Base-by-base conservation (phyloP, 176 grass and related monocot species). In the Rhynchospora tenuis region DNA sequence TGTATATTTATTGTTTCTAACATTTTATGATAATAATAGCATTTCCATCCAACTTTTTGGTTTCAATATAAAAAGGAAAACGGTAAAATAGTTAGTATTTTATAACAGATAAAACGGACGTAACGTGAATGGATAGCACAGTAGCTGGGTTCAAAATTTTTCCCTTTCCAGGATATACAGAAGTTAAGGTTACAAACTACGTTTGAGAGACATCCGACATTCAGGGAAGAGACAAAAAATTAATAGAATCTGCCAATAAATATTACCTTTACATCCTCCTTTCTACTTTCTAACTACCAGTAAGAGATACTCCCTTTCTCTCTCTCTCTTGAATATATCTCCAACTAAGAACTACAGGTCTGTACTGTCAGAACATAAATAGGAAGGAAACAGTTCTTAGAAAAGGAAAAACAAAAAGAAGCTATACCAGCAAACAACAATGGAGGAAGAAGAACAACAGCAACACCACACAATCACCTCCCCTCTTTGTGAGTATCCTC, bases 401-500 rank as follows among this genome's bases (percentile, higher is more conserved):
- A 58, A 80, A 73, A 80, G 7, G 14, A 54, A 52, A 15, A 16
- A 27, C 7, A 45, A 51, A 15, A 29, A 11, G 47, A 54, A 50
- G 9, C 46, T 23, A 73, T 16, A 33, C 3, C 47, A 75, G 28
- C 72, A 75, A 54, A 22, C 46, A 75, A 54, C 72, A 75, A 75
- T 75, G 72, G 71, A 85, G 63, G 55, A 85, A 0, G 55, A 85
- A 2, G 87, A 91, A 28, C 58, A 24, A 20, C 80, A 14, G 0
- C 45, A 82, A 78, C 65, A 44, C 59, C 48, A 87, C 64, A 78
- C 13, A 43, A 94, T 92, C 81, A 90, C 77, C 33, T 22, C 90
- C 65, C 90, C 93, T 5, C 90, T 90, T 29, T 66, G 88, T 93
- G 74, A 82, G 86, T 58, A 8, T 61, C 19, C 14, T 3, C 7